phyloP scores from a whole-genome alignment of 441 rosid species.

The Syzygium malaccense region DNA sequence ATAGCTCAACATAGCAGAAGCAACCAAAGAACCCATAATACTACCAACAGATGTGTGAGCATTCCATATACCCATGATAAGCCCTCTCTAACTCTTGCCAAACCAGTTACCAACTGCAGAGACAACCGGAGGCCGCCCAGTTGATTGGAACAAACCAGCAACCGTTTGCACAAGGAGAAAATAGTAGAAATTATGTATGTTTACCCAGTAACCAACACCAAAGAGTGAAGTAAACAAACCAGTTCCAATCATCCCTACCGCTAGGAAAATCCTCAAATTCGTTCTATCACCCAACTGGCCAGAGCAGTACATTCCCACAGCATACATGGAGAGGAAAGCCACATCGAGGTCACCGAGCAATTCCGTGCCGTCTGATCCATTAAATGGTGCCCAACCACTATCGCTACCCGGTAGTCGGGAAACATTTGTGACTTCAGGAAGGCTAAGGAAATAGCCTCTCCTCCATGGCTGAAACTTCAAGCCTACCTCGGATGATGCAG shows the following conservation, averaged over 20 bases:
- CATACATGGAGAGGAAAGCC: conserved; percentile 80
- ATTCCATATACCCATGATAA: conserved; percentile 97
- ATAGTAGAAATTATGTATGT: conserved; percentile 62
- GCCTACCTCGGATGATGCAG: conserved; percentile 41
- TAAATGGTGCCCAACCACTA: conserved; percentile 88
- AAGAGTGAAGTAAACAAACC: conserved; percentile 75
- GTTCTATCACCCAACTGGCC: conserved; percentile 88
- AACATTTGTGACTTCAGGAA: conserved; percentile 15
- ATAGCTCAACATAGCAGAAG: conserved; percentile 63
- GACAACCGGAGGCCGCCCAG: conserved; percentile 96
- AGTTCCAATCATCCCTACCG: conserved; percentile 82
- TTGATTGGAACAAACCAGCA: conserved; percentile 87
- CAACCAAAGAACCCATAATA: conserved; percentile 79
- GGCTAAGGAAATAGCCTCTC: conserved; percentile 10
- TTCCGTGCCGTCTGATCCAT: conserved; percentile 57
- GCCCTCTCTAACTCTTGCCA: conserved; percentile 81
- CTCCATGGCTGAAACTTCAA: conserved; percentile 31
- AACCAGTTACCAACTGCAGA: conserved; percentile 96
- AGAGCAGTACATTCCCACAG: conserved; percentile 79
- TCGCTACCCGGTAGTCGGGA: conserved; percentile 21
- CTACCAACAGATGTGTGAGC: conserved; percentile 95
- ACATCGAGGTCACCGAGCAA: conserved; percentile 77
- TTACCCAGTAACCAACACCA: conserved; percentile 79
- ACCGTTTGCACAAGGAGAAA: conserved; percentile 62
- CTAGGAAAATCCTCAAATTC: conserved; percentile 64